phyloP scores from a whole-genome alignment of 805 yeast genomes.

The Yarrowia sp. region DNA sequence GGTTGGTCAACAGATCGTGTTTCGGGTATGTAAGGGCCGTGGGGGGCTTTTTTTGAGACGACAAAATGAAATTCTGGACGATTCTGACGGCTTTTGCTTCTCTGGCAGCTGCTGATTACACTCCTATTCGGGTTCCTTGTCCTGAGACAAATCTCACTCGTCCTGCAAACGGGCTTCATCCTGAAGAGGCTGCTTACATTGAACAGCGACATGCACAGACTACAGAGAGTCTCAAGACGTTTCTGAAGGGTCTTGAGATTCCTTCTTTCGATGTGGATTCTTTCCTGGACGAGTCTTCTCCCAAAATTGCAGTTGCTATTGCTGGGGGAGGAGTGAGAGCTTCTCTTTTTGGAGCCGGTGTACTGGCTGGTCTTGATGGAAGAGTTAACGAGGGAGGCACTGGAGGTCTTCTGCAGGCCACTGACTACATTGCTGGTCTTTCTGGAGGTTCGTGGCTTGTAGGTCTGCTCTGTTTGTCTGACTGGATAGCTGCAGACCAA shows the following conservation, averaged over 20 bases:
- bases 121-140: slow-evolving; percentile 1
- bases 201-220: slow-evolving; percentile 5
- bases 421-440: slow-evolving; percentile 66
- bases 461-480: slow-evolving; percentile 55
- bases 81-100: not conserved
- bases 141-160: slow-evolving; percentile 5
- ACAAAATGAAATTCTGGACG: not conserved
- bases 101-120: slow-evolving; percentile 1
- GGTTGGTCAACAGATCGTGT: not conserved
- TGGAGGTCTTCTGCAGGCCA: slow-evolving; percentile 53
- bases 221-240: not conserved
- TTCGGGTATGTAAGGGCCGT: not conserved
- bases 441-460: slow-evolving; percentile 80
- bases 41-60: no score
- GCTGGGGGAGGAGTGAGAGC: slow-evolving; percentile 52
- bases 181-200: slow-evolving; percentile 3
- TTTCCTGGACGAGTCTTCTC: not conserved
- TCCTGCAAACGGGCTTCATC: not conserved
- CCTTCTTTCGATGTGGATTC: not conserved
- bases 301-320: not conserved
- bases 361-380: slow-evolving; percentile 58
- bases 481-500: slow-evolving; percentile 46
- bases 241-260: not conserved
- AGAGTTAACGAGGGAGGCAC: slow-evolving; percentile 50
- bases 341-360: slow-evolving; percentile 66